A percentile compares a stretch with the other conserved stretches of the same genome.
Evolutionary conservation across 2,329 filamentous ascomycete species (phyloP).

Genomic region (Epicoccum sorghinum): DNA sequence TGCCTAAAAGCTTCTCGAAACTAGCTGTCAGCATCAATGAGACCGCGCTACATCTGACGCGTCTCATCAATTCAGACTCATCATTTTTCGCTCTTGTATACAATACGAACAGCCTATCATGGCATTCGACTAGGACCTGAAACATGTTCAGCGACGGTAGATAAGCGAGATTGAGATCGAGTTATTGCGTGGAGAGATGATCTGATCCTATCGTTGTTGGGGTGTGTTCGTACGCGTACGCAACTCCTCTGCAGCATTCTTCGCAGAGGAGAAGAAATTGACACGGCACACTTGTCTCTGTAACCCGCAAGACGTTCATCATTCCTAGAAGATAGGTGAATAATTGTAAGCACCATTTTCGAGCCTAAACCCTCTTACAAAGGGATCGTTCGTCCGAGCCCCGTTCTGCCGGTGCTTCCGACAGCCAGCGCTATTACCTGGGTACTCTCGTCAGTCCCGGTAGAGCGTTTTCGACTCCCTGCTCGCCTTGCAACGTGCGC

Average conservation of each 20-base stretch:
- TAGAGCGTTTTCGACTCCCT: conserved; percentile 6
- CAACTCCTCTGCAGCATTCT: background rate
- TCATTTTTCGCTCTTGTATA: background rate
- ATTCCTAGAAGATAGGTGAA: background rate
- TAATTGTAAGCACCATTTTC: background rate
- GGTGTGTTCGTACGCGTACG: background rate
- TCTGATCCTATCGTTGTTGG: background rate
- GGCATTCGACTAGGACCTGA: background rate
- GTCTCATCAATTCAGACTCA: conserved; percentile 5
- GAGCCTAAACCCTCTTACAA: background rate
- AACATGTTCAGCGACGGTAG: background rate
- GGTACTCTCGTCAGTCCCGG: background rate
- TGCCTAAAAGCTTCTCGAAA: conserved; percentile 4
- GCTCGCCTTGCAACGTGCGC: conserved; percentile 3
- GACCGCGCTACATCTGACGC: conserved; percentile 11
- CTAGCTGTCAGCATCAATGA: background rate
- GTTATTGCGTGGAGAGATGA: background rate
- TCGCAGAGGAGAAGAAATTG: background rate
- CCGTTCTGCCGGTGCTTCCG: conserved; percentile 8
- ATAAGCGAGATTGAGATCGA: conserved; percentile 7
- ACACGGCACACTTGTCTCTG: background rate
- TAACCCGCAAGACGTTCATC: background rate
- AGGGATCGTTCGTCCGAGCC: conserved; percentile 3
- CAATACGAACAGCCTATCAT: conserved; percentile 1
- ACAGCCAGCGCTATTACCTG: background rate